Evolutionary conservation across 192 early-diverging fungal species (phyloP), one percentile per base, ranked within the genome.

Genomic region (Entomortierella lignicola): DNA sequence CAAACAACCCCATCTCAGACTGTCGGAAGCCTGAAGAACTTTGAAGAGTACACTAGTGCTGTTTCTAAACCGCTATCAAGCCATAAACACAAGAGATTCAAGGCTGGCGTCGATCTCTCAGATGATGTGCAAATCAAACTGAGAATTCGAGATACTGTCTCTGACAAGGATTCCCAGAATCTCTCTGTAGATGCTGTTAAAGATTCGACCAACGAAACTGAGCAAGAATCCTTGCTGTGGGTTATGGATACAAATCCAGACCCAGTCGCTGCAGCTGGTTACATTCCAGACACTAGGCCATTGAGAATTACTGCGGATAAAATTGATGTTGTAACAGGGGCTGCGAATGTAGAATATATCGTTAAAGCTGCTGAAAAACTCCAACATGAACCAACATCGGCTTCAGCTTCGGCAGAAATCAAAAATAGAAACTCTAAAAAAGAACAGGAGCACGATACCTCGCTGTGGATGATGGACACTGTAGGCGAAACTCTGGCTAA

Each of bases 381-480:
- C 15, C 44, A 47, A 47, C 44, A 20, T 5, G 4, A 4, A 23
- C 15, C 48, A 17, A 50, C 48, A 21, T 17, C 15, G 23, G n/a
- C n/a, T n/a, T n/a, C n/a, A n/a, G n/a, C n/a, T n/a, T n/a, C n/a
- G n/a, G n/a, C n/a, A n/a, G n/a, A n/a, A n/a, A 4, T 8, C 11
- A 29, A 54, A 25, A 25, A 54, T 2, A 20, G 39, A 29, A 29
- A 63, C 20, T 18, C 13, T 23, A 23, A 50, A 20, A 32, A 4
- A 17, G 1, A 5, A 34, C 11, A n/a, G 18, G 50, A 37, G 18
- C 8, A 34, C 15, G 34, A 54, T 0, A 4, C 31, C 1, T 30
- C 37, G 12, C 44, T 64, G 63, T 64, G 63, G 63, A 51, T 64
- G 8, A 53, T 64, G 63, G 63, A 64, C 20, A 57, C 55, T 18